These are phyloP conservation scores for Pseudogymnoascus sp. DNA, from an alignment of 2,329 filamentous ascomycete species.

Conservation along the genomic window DNA sequence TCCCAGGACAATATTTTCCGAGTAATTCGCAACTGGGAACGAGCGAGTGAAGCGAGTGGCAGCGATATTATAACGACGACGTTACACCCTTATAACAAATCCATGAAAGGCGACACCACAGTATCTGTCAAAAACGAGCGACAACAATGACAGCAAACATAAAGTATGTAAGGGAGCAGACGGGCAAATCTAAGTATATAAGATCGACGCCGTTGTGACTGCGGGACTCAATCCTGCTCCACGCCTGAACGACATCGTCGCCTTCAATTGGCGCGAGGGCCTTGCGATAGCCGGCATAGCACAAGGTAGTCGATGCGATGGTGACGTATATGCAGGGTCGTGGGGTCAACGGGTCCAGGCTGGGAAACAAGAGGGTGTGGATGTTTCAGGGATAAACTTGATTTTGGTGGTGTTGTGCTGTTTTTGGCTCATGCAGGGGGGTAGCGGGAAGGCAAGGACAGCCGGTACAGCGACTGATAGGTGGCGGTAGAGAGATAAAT, in stretches of 20 bases:
- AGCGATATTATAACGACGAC: not conserved
- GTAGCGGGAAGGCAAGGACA: conserved; percentile 7
- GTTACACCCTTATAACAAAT: not conserved
- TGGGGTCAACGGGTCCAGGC: conserved; percentile 3
- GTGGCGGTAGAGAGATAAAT: not conserved
- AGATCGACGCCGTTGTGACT: not conserved
- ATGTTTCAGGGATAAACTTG: conserved; percentile 5
- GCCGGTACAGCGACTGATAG: not conserved
- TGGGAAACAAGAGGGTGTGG: conserved; percentile 5
- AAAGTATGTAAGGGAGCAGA: conserved; percentile 1
- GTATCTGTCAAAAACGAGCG: conserved; percentile 8
- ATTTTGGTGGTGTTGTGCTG: not conserved
- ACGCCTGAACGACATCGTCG: not conserved
- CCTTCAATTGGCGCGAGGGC: not conserved
- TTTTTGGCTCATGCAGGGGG: not conserved
- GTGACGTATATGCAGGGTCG: conserved; percentile 8
- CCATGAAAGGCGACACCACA: not conserved
- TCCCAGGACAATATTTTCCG: not conserved
- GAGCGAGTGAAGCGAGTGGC: not conserved
- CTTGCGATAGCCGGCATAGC: not conserved
- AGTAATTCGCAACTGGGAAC: not conserved
- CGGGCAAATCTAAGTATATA: not conserved
- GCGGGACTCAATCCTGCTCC: not conserved
- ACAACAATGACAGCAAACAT: not conserved
- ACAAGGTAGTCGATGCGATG: not conserved